Evolutionary conservation across 2,329 filamentous ascomycete genomes (phyloP).

Genomic region (Neofusicoccum kwambonambiense): DNA sequence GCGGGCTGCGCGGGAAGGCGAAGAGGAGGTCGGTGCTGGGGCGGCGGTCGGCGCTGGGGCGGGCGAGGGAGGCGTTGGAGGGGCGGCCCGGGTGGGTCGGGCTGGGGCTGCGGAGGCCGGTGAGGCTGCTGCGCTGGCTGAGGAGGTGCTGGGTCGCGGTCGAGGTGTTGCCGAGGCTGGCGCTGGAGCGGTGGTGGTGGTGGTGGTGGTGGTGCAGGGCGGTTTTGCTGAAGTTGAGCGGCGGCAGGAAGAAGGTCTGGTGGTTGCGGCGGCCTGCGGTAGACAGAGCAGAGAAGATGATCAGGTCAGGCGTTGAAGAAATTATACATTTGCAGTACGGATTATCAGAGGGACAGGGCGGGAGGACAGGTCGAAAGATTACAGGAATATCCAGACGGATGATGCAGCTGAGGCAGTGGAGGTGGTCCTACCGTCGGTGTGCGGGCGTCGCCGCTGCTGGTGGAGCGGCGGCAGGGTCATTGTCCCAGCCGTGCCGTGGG

Average conservation of each 20-base stretch:
- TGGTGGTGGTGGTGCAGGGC: neutral
- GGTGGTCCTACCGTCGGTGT: neutral
- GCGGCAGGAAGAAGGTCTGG: neutral
- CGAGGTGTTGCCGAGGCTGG: neutral
- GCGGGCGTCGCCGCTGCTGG: neutral
- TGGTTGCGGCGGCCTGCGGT: neutral
- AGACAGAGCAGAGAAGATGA: neutral
- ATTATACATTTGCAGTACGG: too few species aligned
- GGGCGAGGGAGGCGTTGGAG: neutral
- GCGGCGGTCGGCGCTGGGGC: neutral
- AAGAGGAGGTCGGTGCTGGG: neutral
- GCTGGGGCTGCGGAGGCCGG: neutral
- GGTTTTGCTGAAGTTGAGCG: neutral
- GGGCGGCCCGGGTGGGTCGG: neutral
- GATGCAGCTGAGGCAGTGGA: constrained; percentile 1
- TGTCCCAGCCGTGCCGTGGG: neutral
- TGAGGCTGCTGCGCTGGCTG: neutral
- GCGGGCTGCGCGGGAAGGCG: neutral
- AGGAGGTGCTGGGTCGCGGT: neutral
- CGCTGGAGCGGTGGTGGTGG: neutral
- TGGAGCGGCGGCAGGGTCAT: neutral
- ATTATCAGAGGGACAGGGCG: neutral
- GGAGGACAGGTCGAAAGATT: neutral
- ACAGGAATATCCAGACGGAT: neutral
- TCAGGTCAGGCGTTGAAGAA: neutral